Base-by-base conservation (phyloP, 2,329 filamentous ascomycete genomes). In the Volutella citrinella region DNA sequence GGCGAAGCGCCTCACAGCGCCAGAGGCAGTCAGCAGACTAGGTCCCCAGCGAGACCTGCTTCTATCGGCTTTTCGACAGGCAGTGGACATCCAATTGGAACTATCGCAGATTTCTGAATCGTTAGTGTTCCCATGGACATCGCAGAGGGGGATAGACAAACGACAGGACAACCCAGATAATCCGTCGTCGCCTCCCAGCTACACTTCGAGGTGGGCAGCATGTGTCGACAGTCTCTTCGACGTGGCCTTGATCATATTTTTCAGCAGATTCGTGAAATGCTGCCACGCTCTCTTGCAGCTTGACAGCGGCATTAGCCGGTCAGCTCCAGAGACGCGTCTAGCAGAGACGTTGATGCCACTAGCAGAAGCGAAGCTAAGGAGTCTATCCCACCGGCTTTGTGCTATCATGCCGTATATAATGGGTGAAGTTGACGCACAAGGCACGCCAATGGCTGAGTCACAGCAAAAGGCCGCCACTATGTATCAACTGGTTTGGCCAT, bases 401-500 rank as follows among this genome's bases (percentile, higher is more conserved):
- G 27, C 22, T 15, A 32, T 16, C 10, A 24, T 45, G 15, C 42
- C 37, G 4, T 45, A 35, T 20, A 3, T 45, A 10, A 38, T 45
- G 32, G 42, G 42, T 0, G 42, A 45, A n/a, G 37, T 45, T 20
- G 19, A 42, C 15, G 27, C 30, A 18, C 20, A 42, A 14, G 42
- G 42, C 12, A 11, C 29, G 11, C 37, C 42, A 10, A 19, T 45
- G 12, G 11, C 33, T 8, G 33, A 32, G 8, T 42, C 42, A 7
- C 32, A 45, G 14, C 30, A 28, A 5, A 42, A 38, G 14, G 29
- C 20, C 9, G 42, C 35, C 6, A 18, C 42, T 18, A 45, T 45
- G 42, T 45, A 45, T 28, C 37, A 42, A 19, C 22, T 45, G 3
- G 17, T 45, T 14, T 45, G 42, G 42, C 42, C 42, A 3, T 42